Evolutionary conservation across 164 flowering plant genomes (phyloP), one percentile per base, ranked within the genome.

Genomic region (Chloranthus sessilifolius): DNA sequence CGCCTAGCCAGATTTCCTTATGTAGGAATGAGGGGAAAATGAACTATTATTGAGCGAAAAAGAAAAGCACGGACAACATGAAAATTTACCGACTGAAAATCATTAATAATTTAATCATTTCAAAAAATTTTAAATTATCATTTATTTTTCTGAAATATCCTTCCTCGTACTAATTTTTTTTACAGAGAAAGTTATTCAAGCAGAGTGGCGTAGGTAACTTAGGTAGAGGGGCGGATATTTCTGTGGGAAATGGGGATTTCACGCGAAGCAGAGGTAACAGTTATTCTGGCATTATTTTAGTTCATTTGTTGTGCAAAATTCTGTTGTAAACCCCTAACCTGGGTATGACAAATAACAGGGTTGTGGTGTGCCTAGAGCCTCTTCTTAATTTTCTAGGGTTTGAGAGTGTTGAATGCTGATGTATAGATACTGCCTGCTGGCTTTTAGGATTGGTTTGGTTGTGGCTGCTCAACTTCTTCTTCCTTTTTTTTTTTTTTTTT

Each of bases 221-320:
- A n/a, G n/a, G n/a, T n/a, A 71, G 52, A 79, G 94, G 86, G 76
- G 67, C 60, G 78, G 94, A 73, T 85, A 69, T 78, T 38, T 52
- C n/a, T 31, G 12, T 2, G 1, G 24, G 29, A 46, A 41, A 19
- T 24, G 11, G 12, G 37, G 15, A 43, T 30, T 36, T 16, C n/a
- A 29, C n/a, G 29, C 28, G 22, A 47, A 15, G 26, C 23, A 47
- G 41, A 36, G 50, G 43, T 30, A 28, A 30, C 15, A n/a, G n/a
- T n/a, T n/a, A 34, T 30, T 16, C 23, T 35, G 26, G 22, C 48
- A 28, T 46, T 25, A 44, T 20, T 43, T 55, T 48, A 44, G 41
- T 62, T 45, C 17, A 24, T 25, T 35, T 51, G 27, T 41, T 38
- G 44, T 47, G 45, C 26, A 50, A 65, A 36, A 36, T 63, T 58